phyloP scores from a whole-genome alignment of 2,329 filamentous ascomycete species.

The Stagonosporopsis chrysanthemi region DNA sequence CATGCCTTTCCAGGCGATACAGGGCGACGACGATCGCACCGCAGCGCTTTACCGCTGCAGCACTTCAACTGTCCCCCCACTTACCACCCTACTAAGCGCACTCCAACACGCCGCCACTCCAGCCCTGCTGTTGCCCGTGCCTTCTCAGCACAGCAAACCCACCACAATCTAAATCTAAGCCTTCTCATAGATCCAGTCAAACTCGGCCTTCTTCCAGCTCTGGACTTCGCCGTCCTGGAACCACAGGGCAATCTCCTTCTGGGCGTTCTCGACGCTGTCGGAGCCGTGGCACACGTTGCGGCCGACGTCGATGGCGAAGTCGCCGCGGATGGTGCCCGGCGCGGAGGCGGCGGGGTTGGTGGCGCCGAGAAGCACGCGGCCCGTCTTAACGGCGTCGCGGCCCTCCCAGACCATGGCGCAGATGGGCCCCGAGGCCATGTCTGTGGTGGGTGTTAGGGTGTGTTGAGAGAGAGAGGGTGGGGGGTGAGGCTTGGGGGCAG shows the following conservation, averaged over 20 bases:
- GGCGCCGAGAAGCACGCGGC: constrained; percentile 94
- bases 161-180: constrained; percentile 33
- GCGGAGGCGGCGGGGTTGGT: constrained; percentile 96
- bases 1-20: constrained; percentile 1
- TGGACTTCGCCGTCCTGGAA: constrained; percentile 89
- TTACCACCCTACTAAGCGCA: constrained; percentile 1
- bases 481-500: neutral
- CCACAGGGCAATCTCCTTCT: constrained; percentile 99
- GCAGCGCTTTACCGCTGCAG: constrained; percentile 10
- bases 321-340: constrained; percentile 97
- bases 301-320: constrained; percentile 87
- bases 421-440: constrained; percentile 97
- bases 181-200: constrained; percentile 99
- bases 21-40: neutral
- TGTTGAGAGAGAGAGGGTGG: neutral
- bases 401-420: constrained; percentile 99
- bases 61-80: neutral
- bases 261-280: constrained; percentile 96
- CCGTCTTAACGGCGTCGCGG: constrained; percentile 98
- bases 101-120: neutral
- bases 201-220: constrained; percentile 82
- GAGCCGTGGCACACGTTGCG: constrained; percentile 99
- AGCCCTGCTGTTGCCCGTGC: too few relatives aligned
- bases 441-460: constrained; percentile 55
- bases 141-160: neutral